Base-by-base conservation (phyloP, 2,329 filamentous ascomycete species). In the Venturia aucupariae region DNA sequence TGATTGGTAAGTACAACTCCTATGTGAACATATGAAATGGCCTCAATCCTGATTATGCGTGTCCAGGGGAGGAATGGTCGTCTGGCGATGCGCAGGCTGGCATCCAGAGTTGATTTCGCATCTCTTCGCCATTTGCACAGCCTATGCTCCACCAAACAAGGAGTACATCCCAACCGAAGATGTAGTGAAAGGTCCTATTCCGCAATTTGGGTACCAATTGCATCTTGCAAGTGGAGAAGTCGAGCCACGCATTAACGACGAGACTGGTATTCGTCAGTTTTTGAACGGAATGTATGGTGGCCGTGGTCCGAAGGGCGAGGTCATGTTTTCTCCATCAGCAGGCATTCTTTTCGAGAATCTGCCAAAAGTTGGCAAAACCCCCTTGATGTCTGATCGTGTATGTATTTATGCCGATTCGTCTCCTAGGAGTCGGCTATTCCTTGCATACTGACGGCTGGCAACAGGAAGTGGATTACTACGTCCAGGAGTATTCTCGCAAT, bases 131-230 rank as follows among this genome's bases (percentile, higher is more conserved):
- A 79, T 96, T 66, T 94, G 90, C 77, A 92, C 90, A 35, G 90
- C 92, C 0, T 96, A 87, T 74, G 71, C 71, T 3, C 75, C 84
- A 2, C 88, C 89, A 0, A 69, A 70, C 66, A 78, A 73, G 63
- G 75, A 72, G 27, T 90, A 79, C 71, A 67, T 83, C 19, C 78
- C 85, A 0, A 77, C 88, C 1, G 82, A 88, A 70, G 76, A 82
- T n/a, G 67, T 89, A 35, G 83, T 89, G 55, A 78, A 79, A 54
- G 77, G 68, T 71, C 80, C 64, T 71, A 69, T 90, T 48, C 86
- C 87, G 54, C 88, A 89, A 71, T 93, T 95, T 72, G 81, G 77
- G 17, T 99, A 99, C 75, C 93, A 97, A 79, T 73, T 94, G 57
- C 90, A 96, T 83, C 57, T 97, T 62, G 83, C 81, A 0, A 86